Base-by-base conservation (phyloP, 768 basidiomycete genomes). In the Podaxis carcinomalis region DNA sequence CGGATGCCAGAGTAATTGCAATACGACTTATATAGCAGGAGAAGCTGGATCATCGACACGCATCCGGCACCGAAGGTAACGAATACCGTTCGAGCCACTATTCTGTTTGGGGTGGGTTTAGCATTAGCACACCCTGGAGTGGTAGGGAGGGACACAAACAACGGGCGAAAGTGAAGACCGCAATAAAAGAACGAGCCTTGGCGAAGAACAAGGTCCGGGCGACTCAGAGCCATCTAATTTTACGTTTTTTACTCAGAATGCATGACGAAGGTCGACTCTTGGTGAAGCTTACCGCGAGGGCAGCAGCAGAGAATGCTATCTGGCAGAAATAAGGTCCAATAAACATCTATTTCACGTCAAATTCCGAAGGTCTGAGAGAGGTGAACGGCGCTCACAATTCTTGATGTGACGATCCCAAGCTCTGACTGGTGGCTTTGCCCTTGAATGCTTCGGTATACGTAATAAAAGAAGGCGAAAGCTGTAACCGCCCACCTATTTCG, bases 321-420 rank as follows among this genome's bases (percentile, higher is more conserved):
- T 73, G 70, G 14, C 63, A 68, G 40, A 73, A 44, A 56, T 77
- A 77, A 3, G 76, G 76, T n/a, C 71, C 68, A 7, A 61, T 62
- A n/a, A 76, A 68, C 73, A 75, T 75, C 75, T 75, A 49, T 40
- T n/a, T 10, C n/a, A 39, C 14, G 51, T 32, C 35, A 42, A n/a
- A 14, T 40, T 16, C 42, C 44, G 23, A 21, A 21, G 5, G 11
- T 16, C 7, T 21, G 27, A n/a, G 16, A n/a, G 42, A 16, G 42
- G 42, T 2, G 42, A n/a, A n/a, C 39, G 14, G 39, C 3, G 16
- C 56, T 35, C 63, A 75, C 73, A 59, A 70, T 32, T 37, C 67
- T 32, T 60, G 73, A 63, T 37, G 66, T 72, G 19, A 50, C 16
- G 13, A 10, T 32, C 23, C 42, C 11, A 44, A 56, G 14, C 39